Evolutionary conservation across 768 basidiomycete species (phyloP).

Genomic region (Leucocoprinus leucothites): DNA sequence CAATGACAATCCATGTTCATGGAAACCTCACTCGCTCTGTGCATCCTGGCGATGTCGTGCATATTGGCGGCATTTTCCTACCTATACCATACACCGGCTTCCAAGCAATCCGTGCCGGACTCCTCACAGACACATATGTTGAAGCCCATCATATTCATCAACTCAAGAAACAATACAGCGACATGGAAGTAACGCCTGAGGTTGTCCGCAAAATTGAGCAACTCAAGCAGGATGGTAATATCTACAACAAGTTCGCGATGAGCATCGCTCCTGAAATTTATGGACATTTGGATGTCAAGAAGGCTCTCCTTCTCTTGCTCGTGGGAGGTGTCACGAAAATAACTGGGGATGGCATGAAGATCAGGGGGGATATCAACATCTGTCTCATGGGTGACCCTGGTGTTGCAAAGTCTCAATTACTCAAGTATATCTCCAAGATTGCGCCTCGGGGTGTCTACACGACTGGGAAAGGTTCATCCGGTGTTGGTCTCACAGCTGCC

Average conservation of each 20-base stretch:
- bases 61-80: constrained; percentile 95
- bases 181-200: constrained; percentile 90
- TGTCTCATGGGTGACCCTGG: constrained; percentile 99
- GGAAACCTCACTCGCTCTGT: constrained; percentile 86
- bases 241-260: constrained; percentile 85
- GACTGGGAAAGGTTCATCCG: constrained; percentile 97
- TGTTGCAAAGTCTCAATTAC: constrained; percentile 95
- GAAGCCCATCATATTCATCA: constrained; percentile 90
- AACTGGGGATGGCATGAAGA: constrained; percentile 98
- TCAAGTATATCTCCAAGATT: constrained; percentile 98
- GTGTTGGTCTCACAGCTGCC: constrained; percentile 97
- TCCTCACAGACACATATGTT: constrained; percentile 96
- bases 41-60: constrained; percentile 95
- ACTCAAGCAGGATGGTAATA: constrained; percentile 68
- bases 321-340: constrained; percentile 96
- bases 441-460: constrained; percentile 98
- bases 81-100: constrained; percentile 97
- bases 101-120: constrained; percentile 93
- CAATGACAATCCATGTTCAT: constrained; percentile 95
- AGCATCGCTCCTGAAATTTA: constrained; percentile 99
- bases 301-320: constrained; percentile 85
- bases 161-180: constrained; percentile 95
- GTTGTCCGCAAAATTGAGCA: constrained; percentile 67
- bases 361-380: constrained; percentile 95
- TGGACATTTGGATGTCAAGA: constrained; percentile 96